Evolutionary conservation across 164 flowering plant species (phyloP).

Genomic region (Magnolia kwangsiensis): DNA sequence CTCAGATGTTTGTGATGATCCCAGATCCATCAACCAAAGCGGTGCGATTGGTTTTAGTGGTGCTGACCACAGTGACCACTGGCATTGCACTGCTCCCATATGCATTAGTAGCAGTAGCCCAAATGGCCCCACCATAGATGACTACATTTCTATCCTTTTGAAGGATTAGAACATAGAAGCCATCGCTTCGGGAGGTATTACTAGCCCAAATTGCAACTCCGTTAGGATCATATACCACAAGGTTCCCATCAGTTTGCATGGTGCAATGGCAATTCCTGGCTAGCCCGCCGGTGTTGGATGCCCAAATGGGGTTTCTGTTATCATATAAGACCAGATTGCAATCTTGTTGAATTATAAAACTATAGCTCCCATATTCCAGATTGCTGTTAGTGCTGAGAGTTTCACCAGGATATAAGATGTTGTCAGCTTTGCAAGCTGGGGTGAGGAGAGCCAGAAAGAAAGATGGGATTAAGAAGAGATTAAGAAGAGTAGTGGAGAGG

Average conservation of each 20-base stretch:
- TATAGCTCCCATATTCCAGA: neutral
- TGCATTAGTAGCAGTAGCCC: neutral
- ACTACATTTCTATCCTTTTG: constrained; percentile 3
- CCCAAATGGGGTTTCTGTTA: neutral
- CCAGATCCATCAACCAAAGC: too few species aligned
- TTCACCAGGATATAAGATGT: constrained; percentile 6
- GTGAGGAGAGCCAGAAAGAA: neutral
- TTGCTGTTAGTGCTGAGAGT: neutral
- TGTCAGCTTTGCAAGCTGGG: neutral
- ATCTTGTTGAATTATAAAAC: neutral
- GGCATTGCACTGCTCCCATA: neutral
- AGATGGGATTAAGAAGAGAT: neutral
- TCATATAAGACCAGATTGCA: constrained; percentile 10
- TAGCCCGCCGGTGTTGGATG: neutral
- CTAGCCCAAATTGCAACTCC: constrained; percentile 1
- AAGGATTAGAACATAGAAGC: neutral
- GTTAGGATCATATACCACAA: neutral
- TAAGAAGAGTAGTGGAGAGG: neutral
- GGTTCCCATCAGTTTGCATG: neutral
- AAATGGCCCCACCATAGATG: neutral
- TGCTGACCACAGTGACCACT: neutral
- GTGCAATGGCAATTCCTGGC: neutral
- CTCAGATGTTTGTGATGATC: too few species aligned
- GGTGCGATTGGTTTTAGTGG: too few species aligned
- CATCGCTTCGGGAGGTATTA: neutral